These are phyloP conservation scores for Stachybotrys chartarum DNA, from an alignment of 2,329 filamentous ascomycete genomes.

Conservation along the genomic window DNA sequence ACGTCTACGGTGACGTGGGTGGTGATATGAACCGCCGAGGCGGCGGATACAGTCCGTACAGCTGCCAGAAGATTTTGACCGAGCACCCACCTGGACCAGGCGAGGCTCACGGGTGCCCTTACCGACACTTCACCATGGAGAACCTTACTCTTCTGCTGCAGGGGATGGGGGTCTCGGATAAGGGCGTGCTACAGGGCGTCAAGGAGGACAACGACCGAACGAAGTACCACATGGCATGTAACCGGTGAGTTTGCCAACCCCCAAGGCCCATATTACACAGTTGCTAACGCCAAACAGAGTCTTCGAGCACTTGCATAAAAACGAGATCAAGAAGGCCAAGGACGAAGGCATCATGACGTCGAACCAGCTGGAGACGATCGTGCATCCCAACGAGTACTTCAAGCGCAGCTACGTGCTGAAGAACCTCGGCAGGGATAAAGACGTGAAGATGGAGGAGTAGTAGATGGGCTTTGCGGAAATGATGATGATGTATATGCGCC, in stretches of 20 bases:
- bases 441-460: conserved; percentile 51
- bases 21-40: conserved; percentile 83
- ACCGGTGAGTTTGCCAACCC: conserved; percentile 48
- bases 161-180: conserved; percentile 70
- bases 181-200: conserved; percentile 70
- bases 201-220: conserved; percentile 83
- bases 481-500: conserved; percentile 2
- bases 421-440: conserved; percentile 56
- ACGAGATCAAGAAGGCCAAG: conserved; percentile 68
- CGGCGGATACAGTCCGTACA: conserved; percentile 82
- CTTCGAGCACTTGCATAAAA: conserved; percentile 80
- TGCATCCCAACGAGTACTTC: conserved; percentile 97
- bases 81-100: conserved; percentile 82
- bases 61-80: conserved; percentile 89
- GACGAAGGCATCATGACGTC: conserved; percentile 65
- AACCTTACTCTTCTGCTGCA: conserved; percentile 75
- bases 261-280: background rate
- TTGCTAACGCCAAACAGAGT: conserved; percentile 42
- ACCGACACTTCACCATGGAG: conserved; percentile 83
- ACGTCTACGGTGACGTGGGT: conserved; percentile 89
- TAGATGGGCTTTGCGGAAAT: conserved; percentile 5
- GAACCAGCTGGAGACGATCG: conserved; percentile 84
- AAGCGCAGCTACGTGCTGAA: conserved; percentile 88
- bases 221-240: conserved; percentile 92
- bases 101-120: conserved; percentile 93